A percentile compares a stretch with the other conserved stretches of the same genome.
Evolutionary conservation across 495 filamentous ascomycete genomes (phyloP).

Genomic region (Penicillium waksmanii): DNA sequence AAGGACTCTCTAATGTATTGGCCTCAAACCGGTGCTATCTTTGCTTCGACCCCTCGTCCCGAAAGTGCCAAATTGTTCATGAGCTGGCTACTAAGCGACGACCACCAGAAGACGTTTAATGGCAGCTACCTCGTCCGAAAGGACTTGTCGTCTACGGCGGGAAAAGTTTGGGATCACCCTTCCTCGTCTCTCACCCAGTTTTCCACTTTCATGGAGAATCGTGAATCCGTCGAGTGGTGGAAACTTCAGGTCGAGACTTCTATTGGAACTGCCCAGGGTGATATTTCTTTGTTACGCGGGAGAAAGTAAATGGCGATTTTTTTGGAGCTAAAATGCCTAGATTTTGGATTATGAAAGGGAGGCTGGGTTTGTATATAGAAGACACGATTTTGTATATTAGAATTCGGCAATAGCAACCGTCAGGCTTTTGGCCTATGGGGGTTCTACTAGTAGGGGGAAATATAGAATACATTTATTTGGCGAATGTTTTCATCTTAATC

Average conservation of each 20-base stretch:
- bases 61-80: not conserved
- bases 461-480: not conserved
- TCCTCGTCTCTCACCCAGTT: not conserved
- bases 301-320: not conserved
- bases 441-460: not conserved
- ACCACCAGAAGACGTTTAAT: not conserved
- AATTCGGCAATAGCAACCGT: not conserved
- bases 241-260: not conserved
- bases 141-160: not conserved
- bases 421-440: not conserved
- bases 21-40: not conserved
- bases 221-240: slow-evolving; percentile 1
- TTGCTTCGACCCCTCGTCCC: not conserved
- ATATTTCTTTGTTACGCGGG: not conserved
- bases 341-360: not conserved
- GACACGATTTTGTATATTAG: not conserved
- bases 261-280: not conserved
- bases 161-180: not conserved
- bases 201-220: not conserved
- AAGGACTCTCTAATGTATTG: not conserved
- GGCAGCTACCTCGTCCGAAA: not conserved
- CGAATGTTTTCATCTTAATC: not conserved
- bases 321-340: not conserved
- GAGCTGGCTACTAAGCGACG: not conserved
- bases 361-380: not conserved